Evolutionary conservation across 257 asterid genomes (phyloP), one percentile per base, ranked within the genome.

Genomic region (Solanum appendiculatum): DNA sequence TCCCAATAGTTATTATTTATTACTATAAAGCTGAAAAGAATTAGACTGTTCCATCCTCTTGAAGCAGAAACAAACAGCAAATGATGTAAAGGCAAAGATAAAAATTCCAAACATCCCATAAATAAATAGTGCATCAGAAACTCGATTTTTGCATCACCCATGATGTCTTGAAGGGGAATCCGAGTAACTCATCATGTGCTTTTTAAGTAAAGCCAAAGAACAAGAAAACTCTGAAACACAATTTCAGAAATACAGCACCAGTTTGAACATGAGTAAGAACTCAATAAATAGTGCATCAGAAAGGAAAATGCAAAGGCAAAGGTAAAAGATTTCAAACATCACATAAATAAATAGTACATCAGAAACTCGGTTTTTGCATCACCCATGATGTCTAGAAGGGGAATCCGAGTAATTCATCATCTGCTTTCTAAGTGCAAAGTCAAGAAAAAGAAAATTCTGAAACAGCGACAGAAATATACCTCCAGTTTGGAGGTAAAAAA

Each of bases 151-250:
- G 88, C 98, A 94, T 95, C 99, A 95, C 66, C 88, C 98, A 90
- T 14, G 54, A 92, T 20, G 95, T 94, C 96, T 25, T 91, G 99
- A 93, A 95, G 98, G 99, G 98, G 99, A 96, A 95, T 95, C 98
- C 98, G 96, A 96, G 98, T 92, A 87, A 60, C 34, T 63, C 78
- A 60, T 84, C 86, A 60, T 60, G 15, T 63, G 94, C 93, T 63
- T 84, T 74, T 27, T 20, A 36, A 72, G 25, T 34, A 1, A 58
- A 23, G 29, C 9, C 29, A 21, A 37, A 72, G 29, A 73, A 11
- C 0, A 73, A 36, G 4, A 73, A 72, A 72, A 10, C 7, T 34
- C 27, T 5, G 20, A 73, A 73, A 56, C 64, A 36, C 48, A 21
- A 37, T 9, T 23, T 18, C 20, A 2, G 27, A 33, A 70, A 70